Conservation (phyloP, 177 flowering plant species). For the Vitis hybrid region DNA sequence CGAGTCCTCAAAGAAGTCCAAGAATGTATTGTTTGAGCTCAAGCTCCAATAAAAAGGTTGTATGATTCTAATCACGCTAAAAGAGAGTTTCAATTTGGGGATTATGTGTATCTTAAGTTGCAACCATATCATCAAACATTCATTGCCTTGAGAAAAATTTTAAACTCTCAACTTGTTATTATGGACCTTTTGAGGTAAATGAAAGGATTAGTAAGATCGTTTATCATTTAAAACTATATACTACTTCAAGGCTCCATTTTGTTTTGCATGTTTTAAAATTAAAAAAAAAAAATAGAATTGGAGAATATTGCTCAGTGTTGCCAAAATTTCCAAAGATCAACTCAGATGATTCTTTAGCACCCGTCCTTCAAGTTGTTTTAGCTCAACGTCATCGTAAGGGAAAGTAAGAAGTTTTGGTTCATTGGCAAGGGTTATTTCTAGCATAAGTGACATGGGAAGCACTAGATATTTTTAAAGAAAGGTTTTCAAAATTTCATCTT, state of each 20-base stretch:
- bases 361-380: background rate
- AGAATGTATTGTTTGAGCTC: too few species aligned
- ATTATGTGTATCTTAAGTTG: too few species aligned
- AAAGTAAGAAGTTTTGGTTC: background rate
- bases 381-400: background rate
- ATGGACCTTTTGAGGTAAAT: background rate
- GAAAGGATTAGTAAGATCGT: background rate
- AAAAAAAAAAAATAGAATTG: too few species aligned
- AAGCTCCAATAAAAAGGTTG: too few species aligned
- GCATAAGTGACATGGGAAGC: slow-evolving; percentile 4
- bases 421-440: background rate
- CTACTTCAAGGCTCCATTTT: too few species aligned
- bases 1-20: too few species aligned
- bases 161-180: background rate
- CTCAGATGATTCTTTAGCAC: too few species aligned
- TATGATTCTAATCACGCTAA: too few species aligned
- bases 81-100: too few species aligned
- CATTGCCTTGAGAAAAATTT: background rate
- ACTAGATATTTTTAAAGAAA: background rate
- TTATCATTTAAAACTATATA: background rate
- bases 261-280: too few species aligned
- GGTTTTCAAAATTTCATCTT: background rate
- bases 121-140: background rate
- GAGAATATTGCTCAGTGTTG: background rate
- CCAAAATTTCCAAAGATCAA: background rate